Base-by-base conservation (phyloP, 2,329 filamentous ascomycete genomes). In the Trichoderma brevicompactum region DNA sequence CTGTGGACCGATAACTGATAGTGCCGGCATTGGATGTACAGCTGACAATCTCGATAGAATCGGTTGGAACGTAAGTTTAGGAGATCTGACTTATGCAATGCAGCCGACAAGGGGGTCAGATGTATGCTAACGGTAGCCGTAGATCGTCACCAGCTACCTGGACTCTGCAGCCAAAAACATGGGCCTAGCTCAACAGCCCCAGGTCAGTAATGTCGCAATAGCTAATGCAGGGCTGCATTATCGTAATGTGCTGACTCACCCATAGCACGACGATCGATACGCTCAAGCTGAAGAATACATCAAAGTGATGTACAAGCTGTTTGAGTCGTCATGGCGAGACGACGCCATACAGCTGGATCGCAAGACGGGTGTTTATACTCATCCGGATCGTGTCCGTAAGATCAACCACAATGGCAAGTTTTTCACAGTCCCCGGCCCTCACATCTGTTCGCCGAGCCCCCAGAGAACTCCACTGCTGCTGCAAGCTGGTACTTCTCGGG, bases 141-240 rank as follows among this genome's bases (percentile, higher is more conserved):
- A 78, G 78, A 87, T 92, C 61, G 89, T 92, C 0, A 91, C 89
- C 0, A 86, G 87, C 58, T 92, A 91, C 71, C 80, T 91, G 0
- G 88, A 91, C 72, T 89, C 85, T 1, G 89, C 89, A 0, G 89
- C 89, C 0, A 82, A 83, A 10, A 91, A 91, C 71, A 77, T 91
- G 54, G 87, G 87, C 2, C 82, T 82, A 41, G 78, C 80, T 10
- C 80, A 86, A 19, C 88, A 90, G 70, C 80, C 70, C 2, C 69
- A 53, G 2, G 70, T 74, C 59, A 68, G 67, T 38, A 5, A 12
- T 55, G 50, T 49, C 23, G 60, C 60, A 67, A 32, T 38, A 28
- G 10, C 19, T n/a, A 40, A 52, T 56, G 19, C 10, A 15, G 23
- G 32, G 38, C 44, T 7, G 41, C 44, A 9, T 36, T 19, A 32